These are phyloP conservation scores for Pichia pseudocactophila DNA, from an alignment of 805 yeast genomes.

Conservation along the genomic window DNA sequence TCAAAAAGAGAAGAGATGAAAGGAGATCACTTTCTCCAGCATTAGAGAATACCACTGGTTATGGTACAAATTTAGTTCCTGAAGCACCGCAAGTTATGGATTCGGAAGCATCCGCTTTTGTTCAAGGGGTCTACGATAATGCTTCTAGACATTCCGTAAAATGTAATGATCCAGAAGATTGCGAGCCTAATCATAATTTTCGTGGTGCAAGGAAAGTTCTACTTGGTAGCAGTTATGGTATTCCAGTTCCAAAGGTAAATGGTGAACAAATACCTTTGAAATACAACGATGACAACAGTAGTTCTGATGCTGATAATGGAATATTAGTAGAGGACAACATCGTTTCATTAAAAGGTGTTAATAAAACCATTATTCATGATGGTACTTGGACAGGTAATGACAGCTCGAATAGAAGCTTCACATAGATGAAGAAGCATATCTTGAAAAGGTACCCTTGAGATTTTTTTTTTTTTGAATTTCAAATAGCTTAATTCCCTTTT, in stretches of 20 bases:
- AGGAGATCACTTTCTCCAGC: not conserved
- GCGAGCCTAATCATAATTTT: slow-evolving; percentile 1
- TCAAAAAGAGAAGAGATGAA: not conserved
- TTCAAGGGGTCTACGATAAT: slow-evolving; percentile 28
- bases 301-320: slow-evolving; percentile 28
- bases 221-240: slow-evolving; percentile 9
- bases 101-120: slow-evolving; percentile 37
- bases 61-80: not conserved
- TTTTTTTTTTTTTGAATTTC: not conserved
- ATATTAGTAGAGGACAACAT: slow-evolving; percentile 69
- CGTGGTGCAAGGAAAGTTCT: slow-evolving; percentile 6
- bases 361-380: slow-evolving; percentile 76
- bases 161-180: slow-evolving; percentile 2
- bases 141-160: slow-evolving; percentile 14
- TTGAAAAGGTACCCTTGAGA: not conserved
- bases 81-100: slow-evolving; percentile 27
- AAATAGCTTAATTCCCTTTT: too few relatives aligned
- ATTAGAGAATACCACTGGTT: not conserved
- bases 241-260: slow-evolving; percentile 13
- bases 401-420: not conserved
- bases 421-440: too few relatives aligned
- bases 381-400: not conserved
- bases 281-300: slow-evolving; percentile 14
- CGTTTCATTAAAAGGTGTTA: slow-evolving; percentile 75
- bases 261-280: not conserved